Base-by-base conservation (phyloP, 768 basidiomycete genomes). In the Leccinum rimulosum region DNA sequence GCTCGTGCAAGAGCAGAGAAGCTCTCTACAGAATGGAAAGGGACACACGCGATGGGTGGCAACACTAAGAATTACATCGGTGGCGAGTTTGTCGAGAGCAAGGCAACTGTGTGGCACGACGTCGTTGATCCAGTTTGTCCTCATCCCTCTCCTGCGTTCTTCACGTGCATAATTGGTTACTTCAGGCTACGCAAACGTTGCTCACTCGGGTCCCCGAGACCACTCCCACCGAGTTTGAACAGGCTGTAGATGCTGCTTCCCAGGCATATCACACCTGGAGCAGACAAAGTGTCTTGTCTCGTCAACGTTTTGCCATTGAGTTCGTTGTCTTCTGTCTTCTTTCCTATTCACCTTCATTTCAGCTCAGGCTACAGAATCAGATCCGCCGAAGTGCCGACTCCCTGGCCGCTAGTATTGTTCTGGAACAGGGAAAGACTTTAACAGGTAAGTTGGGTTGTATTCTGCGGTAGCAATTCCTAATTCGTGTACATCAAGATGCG, bases 361-460 rank as follows among this genome's bases (percentile, higher is more conserved):
- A 19, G 8, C 6, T 25, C 48, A 98, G 95, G 65, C 82, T 98
- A 31, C 96, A 98, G 70, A 82, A 86, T 59, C 81, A 93, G 30
- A 85, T 99, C 57, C 88, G 95, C 49, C 79, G 91, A 70, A 86
- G 98, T 71, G 82, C 88, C 8, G 93, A 93, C 66, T 88, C 87
- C 52, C 82, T 99, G 56, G 95, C 95, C 1, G 81, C 79, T 47
- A 93, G 88, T 65, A 98, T 98, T 56, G 93, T 95, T 27, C 76
- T 98, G 22, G 95, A 98, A 71, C 96, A 98, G 75, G 96, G 96
- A 15, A 98, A 98, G 77, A 99, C 96, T 0, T 75, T 91, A 47
- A 84, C 90, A 62, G 90, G 90, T 90, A 64, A 33, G 33, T 33
- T 4, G 15, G 75, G 17, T 43, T 19, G n/a, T 19, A 45, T 45